Base-by-base conservation (phyloP, 1,284 basidiomycete genomes). In the Bjerkandera adusta region DNA sequence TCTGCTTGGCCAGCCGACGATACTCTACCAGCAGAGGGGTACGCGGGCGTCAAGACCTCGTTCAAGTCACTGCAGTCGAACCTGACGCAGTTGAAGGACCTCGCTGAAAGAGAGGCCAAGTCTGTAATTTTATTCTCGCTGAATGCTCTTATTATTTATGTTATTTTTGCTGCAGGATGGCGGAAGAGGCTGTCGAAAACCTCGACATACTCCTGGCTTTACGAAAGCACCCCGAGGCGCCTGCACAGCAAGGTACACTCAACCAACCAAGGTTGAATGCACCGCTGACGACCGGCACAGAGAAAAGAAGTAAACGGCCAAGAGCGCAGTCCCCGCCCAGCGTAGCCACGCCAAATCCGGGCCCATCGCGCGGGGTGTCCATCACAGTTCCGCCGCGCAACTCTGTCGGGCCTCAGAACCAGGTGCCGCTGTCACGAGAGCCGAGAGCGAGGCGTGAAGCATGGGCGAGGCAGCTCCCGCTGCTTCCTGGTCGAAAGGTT, bases 291-390 rank as follows among this genome's bases (percentile, higher is more conserved):
- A n/a, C n/a, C n/a, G n/a, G 7, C 16, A 3, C 57, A 79, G 85
- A 88, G 51, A 90, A 89, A 65, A 77, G 88, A 36, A 77, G 74
- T 51, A 89, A 90, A 64, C 82, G 88, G 16, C 83, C 83, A 21
- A 71, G 86, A 47, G 78, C 73, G 5, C 75, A 78, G 20, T 89
- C 89, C 10, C 86, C 88, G 5, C 68, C 76, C 4, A 71, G 64
- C 16, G 53, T 77, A 16, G 68, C 72, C 10, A 63, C 73, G 22
- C 61, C 74, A 34, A 68, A 68, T 18, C 45, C 46, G 16, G 5
- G 53, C 18, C 43, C 52, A 3, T 47, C 37, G 30, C 73, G 81
- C 27, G 65, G 71, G 25, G 66, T 75, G 21, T 75, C 77, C 20
- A 79, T 80, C 27, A 75, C 77, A 11, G 63, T 79, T 3, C 77